A percentile compares a stretch with the other conserved stretches of the same genome.
These are phyloP conservation scores for Ganoderma boninense DNA, from an alignment of 1,284 basidiomycete genomes.

Conservation along the genomic window DNA sequence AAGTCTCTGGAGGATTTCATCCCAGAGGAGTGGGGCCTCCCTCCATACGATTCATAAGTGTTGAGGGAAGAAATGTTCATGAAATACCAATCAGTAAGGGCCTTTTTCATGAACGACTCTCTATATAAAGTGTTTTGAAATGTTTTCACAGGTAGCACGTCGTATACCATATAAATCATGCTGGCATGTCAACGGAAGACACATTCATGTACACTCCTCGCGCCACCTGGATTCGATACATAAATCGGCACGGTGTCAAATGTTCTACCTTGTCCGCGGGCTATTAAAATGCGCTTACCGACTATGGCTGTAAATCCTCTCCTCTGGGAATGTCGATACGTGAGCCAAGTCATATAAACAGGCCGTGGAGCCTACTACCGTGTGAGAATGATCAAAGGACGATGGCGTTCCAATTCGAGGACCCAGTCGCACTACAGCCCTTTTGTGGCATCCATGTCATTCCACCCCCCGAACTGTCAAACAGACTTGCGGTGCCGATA, in stretches of 20 bases:
- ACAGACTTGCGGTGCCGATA: neutral
- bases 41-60: constrained; percentile 54
- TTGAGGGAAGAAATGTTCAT: too few species aligned
- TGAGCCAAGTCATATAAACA: too few species aligned
- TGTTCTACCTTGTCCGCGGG: neutral
- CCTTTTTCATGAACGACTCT: too few species aligned
- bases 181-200: neutral
- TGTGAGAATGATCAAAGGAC: neutral
- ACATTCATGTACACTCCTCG: neutral
- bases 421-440: neutral
- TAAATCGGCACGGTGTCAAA: neutral
- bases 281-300: neutral
- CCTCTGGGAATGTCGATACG: too few species aligned
- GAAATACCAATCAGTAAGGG: neutral
- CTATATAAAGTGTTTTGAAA: neutral
- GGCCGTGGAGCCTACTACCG: too few species aligned
- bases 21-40: constrained; percentile 81
- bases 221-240: neutral
- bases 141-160: neutral
- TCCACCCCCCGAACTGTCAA: neutral
- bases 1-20: constrained; percentile 69
- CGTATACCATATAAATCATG: neutral
- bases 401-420: neutral
- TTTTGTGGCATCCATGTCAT: neutral
- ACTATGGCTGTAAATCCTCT: too few species aligned